Percentiles rank a stretch among this genome's conserved stretches.
These are phyloP conservation scores for Sporothrix euskadiensis DNA, from an alignment of 2,329 filamentous ascomycete genomes.

Conservation along the genomic window DNA sequence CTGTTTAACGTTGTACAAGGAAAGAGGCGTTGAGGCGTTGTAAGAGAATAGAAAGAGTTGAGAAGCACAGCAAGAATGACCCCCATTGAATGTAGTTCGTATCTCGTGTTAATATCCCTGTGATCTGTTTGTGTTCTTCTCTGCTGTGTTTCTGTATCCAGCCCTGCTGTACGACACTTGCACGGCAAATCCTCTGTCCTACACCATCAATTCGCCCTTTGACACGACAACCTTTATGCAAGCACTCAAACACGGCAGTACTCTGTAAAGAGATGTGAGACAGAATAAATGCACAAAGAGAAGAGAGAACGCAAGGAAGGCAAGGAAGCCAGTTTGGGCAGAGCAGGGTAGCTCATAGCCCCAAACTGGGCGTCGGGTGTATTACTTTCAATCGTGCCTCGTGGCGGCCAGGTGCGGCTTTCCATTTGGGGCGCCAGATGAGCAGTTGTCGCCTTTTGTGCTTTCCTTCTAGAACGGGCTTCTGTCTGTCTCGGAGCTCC, in stretches of 20 bases:
- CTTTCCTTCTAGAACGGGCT: background rate
- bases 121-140: background rate
- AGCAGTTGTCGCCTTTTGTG: background rate
- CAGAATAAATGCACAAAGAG: background rate
- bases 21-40: background rate
- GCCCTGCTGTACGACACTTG: background rate
- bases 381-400: background rate
- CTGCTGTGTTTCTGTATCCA: background rate
- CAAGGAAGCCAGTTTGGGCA: background rate
- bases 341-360: background rate
- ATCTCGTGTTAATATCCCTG: background rate
- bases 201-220: slow-evolving; percentile 1
- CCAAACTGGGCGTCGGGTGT: background rate
- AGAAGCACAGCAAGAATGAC: background rate
- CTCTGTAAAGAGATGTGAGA: background rate
- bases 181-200: background rate
- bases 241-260: background rate
- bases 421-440: background rate
- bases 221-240: background rate
- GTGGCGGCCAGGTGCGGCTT: slow-evolving; percentile 3
- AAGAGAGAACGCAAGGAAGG: background rate
- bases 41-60: background rate
- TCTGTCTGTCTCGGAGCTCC: background rate
- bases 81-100: background rate
- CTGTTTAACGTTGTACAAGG: background rate